Base-by-base conservation (phyloP, 352 stramenopile species). In the Globisporangium abappressorium region DNA sequence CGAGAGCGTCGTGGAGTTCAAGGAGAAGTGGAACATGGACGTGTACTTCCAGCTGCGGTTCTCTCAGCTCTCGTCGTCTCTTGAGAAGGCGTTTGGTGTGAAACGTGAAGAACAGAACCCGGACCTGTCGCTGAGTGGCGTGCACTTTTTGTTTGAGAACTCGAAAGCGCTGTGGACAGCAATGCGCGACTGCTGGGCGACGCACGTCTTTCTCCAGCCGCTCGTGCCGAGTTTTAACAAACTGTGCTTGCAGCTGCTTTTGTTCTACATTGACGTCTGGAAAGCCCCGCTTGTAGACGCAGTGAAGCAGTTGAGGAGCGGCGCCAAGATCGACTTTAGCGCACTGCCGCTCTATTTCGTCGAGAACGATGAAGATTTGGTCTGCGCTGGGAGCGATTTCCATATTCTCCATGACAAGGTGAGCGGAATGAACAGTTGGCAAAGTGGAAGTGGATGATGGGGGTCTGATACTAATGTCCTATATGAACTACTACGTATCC, bases 1-100 rank as follows among this genome's bases (percentile, higher is more conserved):
- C 38, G 83, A 93, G 46, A 91, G 79, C 22, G 81, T 91, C 14
- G 64, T 90, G 4, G 77, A 90, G 41, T 96, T 96, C 70, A 91
- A 89, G 64, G 86, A 94, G 55, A 92, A 90, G 70, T 96, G 89
- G 89, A 94, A 96, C 62, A 79, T 94, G 64, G 87, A 93, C 49
- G 83, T 95, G 22, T 96, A 96, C 75, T 95, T 94, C 60, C 85
- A 96, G 65, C 71, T 94, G 59, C 83, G 84, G 46, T 80, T 76
- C 38, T 80, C 77, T 8, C 72, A 93, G 68, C 59, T 95, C 4
- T 71, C 82, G 36, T 65, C 76, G 4, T 71, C 64, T 7, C 57
- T 95, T 9, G 79, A 91, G 46, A 74, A 77, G 15, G 77, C 82
- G 8, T 90, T 92, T 54, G 74, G 70, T 0, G 57, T 72, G 7